Conservation (phyloP, 257 asterid species). For the Solanum dulcamara region DNA sequence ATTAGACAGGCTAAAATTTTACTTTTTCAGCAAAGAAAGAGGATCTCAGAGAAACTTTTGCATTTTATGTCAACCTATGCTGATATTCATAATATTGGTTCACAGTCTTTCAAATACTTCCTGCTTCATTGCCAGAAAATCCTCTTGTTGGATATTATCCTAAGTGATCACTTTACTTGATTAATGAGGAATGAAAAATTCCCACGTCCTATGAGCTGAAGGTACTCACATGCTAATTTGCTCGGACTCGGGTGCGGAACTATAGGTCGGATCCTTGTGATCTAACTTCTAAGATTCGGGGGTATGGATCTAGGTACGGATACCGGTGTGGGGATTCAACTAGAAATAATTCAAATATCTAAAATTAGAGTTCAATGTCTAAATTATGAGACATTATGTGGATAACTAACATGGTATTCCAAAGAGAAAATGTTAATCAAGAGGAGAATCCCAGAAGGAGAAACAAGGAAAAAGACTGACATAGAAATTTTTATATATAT, state of each 20-base stretch:
- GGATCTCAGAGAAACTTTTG: not conserved
- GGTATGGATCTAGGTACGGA: not conserved
- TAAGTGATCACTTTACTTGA: not conserved
- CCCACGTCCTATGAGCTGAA: not conserved
- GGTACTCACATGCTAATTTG: not conserved
- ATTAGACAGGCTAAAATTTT: not conserved
- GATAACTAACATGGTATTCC: not conserved
- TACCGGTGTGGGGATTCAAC: not conserved
- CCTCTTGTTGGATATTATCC: not conserved
- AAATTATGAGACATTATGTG: not conserved
- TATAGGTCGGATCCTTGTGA: not conserved
- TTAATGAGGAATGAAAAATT: not conserved
- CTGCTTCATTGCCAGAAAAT: not conserved
- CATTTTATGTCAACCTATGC: not conserved
- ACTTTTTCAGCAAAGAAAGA: not conserved
- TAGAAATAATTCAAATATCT: not conserved
- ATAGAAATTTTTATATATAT: not conserved
- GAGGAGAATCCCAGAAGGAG: not conserved
- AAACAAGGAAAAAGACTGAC: not conserved
- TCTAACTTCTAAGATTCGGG: not conserved
- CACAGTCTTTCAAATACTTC: not conserved
- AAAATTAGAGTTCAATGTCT: not conserved
- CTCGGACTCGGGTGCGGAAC: not conserved
- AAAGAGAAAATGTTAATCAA: not conserved
- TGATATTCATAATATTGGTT: not conserved